Evolutionary conservation across 331 rosid genomes (phyloP), one percentile per base, ranked within the genome.

Genomic region (Quercus lobata): DNA sequence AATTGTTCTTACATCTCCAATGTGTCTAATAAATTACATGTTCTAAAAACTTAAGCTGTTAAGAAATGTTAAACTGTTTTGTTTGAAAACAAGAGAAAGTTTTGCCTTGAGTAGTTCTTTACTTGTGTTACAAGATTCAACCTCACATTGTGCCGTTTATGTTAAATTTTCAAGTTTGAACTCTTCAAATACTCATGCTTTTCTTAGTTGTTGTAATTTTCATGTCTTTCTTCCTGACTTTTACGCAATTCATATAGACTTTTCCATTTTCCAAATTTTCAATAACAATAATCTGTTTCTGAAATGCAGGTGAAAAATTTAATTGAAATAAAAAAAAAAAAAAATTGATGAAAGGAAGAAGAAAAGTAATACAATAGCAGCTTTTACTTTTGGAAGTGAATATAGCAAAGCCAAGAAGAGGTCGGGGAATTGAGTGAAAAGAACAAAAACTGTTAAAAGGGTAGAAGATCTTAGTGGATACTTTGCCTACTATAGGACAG

Each of bases 401-500:
- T 73, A 80, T 76, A 49, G 89, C 54, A 79, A 63, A 82, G 79
- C 30, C 55, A 54, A 73, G 79, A 83, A 79, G 78, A 72, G 83
- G 68, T 73, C 76, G 78, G 88, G 83, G 81, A 79, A 84, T 82
- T 83, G 91, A 81, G 73, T 73, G 84, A 84, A 91, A 89, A 89
- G 70, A 92, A 89, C 88, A 62, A 86, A 82, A 61, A 82, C 80
- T 83, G 79, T 76, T 63, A 85, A 85, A 84, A 83, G 84, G 83
- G 72, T 62, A 74, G 84, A 83, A 88, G 85, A 88, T 89, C 94
- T 83, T 60, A 81, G 91, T 75, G 92, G 98, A 91, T 91, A 88
- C 91, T 92, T 88, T 92, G 95, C 80, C 86, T 83, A 80, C 90
- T 78, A 76, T 30, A 88, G 78, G 87, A 87, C 91, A 85, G 83